phyloP scores from a whole-genome alignment of 768 basidiomycete genomes.

The Lactifluus piperatus region DNA sequence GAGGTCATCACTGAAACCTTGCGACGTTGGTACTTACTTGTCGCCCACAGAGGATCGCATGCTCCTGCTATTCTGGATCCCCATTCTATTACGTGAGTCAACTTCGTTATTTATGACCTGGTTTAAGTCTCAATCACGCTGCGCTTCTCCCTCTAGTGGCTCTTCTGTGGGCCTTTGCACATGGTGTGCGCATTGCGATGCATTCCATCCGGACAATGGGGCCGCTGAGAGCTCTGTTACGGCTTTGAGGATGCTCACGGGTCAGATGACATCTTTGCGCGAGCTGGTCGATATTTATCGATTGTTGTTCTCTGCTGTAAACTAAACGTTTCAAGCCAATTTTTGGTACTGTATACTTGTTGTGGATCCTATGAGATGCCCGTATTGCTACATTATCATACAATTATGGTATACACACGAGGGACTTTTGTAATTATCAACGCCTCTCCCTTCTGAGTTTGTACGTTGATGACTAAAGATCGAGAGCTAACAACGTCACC shows the following conservation, averaged over 20 bases:
- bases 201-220: constrained; percentile 17
- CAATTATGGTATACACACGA: neutral
- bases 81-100: constrained; percentile 67
- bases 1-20: neutral
- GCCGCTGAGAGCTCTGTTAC: constrained; percentile 14
- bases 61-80: constrained; percentile 81
- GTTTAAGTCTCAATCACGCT: neutral
- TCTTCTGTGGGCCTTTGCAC: constrained; percentile 29
- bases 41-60: constrained; percentile 64
- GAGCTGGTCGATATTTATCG: neutral
- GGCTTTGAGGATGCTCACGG: constrained; percentile 5
- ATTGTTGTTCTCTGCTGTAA: neutral
- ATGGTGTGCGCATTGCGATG: constrained; percentile 19
- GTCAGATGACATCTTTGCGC: neutral
- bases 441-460: neutral
- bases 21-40: neutral
- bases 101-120: neutral
- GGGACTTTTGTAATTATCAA: neutral
- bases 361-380: neutral
- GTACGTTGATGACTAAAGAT: neutral
- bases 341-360: neutral
- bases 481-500: neutral
- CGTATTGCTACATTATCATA: constrained; percentile 13
- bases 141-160: constrained; percentile 22
- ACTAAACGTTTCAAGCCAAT: neutral